These are phyloP conservation scores for Solanum arcanum DNA, from an alignment of 257 asterid species.

Conservation along the genomic window DNA sequence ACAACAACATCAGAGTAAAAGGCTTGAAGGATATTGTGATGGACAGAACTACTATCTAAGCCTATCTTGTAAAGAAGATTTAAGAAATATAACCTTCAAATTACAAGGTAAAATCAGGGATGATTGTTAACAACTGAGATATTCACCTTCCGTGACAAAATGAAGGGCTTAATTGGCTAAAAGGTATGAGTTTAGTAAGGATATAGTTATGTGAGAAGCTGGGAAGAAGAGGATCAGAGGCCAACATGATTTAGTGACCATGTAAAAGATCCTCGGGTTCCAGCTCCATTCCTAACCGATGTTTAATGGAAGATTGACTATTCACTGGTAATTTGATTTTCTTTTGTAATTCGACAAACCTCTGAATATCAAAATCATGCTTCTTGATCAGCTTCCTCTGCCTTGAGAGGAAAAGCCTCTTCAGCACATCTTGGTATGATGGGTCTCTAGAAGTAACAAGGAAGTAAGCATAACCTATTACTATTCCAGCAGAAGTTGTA, in stretches of 20 bases:
- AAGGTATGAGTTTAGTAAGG: background rate
- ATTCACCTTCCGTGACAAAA: background rate
- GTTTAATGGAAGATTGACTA: slow-evolving; percentile 32
- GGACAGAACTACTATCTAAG: background rate
- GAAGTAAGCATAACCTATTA: slow-evolving; percentile 79
- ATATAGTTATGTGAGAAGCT: background rate
- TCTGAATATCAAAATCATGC: slow-evolving; percentile 51
- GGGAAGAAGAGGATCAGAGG: background rate
- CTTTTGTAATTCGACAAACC: slow-evolving; percentile 63
- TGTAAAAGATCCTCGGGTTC: slow-evolving; percentile 54
- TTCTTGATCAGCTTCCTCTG: slow-evolving; percentile 74
- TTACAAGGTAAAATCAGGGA: background rate
- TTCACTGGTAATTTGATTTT: slow-evolving; percentile 40
- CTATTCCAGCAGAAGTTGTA: slow-evolving; percentile 63
- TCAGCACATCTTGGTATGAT: slow-evolving; percentile 57
- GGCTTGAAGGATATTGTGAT: background rate
- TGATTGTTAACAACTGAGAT: background rate
- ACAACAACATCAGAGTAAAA: background rate
- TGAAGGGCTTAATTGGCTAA: background rate
- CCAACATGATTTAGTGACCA: background rate
- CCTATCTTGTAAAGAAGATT: background rate
- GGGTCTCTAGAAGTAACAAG: slow-evolving; percentile 85
- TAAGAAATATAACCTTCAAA: background rate
- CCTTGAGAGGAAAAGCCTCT: slow-evolving; percentile 82
- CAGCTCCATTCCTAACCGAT: slow-evolving; percentile 35